Evolutionary conservation across 108 stramenopile genomes (phyloP), one percentile per base, ranked within the genome.

Genomic region (Conticribra guillardii): DNA sequence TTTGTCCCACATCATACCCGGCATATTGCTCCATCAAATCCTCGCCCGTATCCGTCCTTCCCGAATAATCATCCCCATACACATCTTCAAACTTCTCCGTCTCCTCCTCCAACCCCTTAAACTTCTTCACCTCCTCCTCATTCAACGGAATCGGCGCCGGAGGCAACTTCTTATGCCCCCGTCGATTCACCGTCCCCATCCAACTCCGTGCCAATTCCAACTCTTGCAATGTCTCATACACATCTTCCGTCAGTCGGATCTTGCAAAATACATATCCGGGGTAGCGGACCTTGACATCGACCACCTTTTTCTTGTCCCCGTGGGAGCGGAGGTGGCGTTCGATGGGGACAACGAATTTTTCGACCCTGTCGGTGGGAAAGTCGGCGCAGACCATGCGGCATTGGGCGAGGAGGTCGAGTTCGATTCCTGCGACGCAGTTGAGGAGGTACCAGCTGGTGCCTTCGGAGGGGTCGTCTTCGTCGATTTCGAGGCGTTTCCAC

Each of bases 191-290:
- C 17, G 92, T 93, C 22, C 92, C 92, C 89, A 93, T 91, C 89
- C 89, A 93, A 55, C 87, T 88, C 19, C 92, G 79, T 26, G 83
- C 83, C 55, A 89, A 64, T 61, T 89, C 89, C 59, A 93, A 59
- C 23, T 71, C 71, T 74, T 90, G 89, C 64, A 94, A 75, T 14
- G 86, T 74, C 37, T 89, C 88, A 52, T 90, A 91, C 3, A 83
- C 85, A 47, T 87, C 85, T 30, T 71, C 72, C 30, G 76, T 79
- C 15, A 90, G 52, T 26, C 87, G 74, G 15, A 94, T 79, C 64
- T 90, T 94, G 54, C 82, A 90, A 74, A 92, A 94, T 41, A 91
- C 84, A 57, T 91, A 92, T 22, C 93, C 93, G n/a, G 79, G 89
- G 74, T 89, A 91, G 14, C 82, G 87, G 34, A 90, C 90, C 60